Evolutionary conservation across 2,329 filamentous ascomycete genomes (phyloP).

Genomic region (Clathrospora elynae): DNA sequence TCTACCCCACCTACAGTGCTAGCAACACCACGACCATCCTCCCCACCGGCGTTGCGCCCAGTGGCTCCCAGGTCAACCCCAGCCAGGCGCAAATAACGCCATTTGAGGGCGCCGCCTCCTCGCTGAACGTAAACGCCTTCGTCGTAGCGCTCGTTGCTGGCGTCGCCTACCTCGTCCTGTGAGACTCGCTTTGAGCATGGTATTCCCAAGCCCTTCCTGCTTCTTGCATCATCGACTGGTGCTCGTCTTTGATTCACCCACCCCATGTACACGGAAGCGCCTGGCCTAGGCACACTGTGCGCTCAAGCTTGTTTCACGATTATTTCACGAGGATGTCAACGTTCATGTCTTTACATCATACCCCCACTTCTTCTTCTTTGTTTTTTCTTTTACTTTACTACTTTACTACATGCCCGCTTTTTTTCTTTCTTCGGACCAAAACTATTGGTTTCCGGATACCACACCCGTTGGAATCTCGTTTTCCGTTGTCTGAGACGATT

Average conservation of each 20-base stretch:
- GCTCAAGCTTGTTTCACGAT: slow-evolving; percentile 22
- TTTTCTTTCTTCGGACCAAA: slow-evolving; percentile 16
- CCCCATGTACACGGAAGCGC: slow-evolving; percentile 23
- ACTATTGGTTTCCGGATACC: slow-evolving; percentile 25
- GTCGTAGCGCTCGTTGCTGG: slow-evolving; percentile 40
- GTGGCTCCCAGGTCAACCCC: slow-evolving; percentile 22
- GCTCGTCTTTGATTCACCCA: slow-evolving; percentile 35
- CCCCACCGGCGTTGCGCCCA: slow-evolving; percentile 18
- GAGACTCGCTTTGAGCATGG: slow-evolving; percentile 23
- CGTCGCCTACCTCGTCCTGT: slow-evolving; percentile 45
- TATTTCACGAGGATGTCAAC: slow-evolving; percentile 27
- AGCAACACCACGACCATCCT: slow-evolving; percentile 26
- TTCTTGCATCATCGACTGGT: slow-evolving; percentile 41
- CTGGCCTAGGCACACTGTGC: slow-evolving; percentile 20
- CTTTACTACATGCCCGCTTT: slow-evolving; percentile 7
- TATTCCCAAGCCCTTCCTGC: slow-evolving; percentile 13
- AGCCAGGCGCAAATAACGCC: slow-evolving; percentile 16
- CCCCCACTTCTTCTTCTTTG: slow-evolving; percentile 14
- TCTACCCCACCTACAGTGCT: slow-evolving; percentile 22
- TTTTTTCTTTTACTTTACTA: slow-evolving; percentile 14
- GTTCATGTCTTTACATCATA: slow-evolving; percentile 9
- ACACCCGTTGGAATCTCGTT: slow-evolving; percentile 30
- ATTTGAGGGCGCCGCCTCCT: slow-evolving; percentile 45
- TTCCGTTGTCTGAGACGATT: slow-evolving; percentile 39
- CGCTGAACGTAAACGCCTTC: slow-evolving; percentile 39